These are phyloP conservation scores for Lipomyces mesembrius DNA, from an alignment of 805 yeast genomes.

Conservation along the genomic window DNA sequence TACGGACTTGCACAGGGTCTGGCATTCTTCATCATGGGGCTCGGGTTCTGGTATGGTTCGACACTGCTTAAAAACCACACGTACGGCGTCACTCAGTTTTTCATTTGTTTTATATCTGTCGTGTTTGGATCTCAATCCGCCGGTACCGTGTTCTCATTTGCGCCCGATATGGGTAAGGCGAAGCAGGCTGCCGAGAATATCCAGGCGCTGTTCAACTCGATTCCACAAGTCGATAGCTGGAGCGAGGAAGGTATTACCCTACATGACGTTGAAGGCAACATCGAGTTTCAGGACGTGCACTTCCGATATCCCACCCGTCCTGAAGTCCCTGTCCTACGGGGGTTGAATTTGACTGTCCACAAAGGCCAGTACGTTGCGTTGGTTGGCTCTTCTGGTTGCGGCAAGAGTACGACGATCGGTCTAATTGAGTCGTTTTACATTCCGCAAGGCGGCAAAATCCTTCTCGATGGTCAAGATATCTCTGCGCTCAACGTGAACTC, in stretches of 20 bases:
- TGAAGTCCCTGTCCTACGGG: slow-evolving; percentile 41
- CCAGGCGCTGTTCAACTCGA: slow-evolving; percentile 43
- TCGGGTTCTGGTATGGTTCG: slow-evolving; percentile 53
- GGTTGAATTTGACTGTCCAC: slow-evolving; percentile 50
- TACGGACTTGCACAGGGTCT: slow-evolving; percentile 49
- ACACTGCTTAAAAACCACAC: slow-evolving; percentile 43
- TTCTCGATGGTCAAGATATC: slow-evolving; percentile 59
- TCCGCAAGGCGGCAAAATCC: slow-evolving; percentile 54
- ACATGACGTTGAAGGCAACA: slow-evolving; percentile 51
- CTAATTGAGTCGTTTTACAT: slow-evolving; percentile 60
- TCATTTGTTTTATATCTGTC: slow-evolving; percentile 48
- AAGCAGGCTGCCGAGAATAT: slow-evolving; percentile 47
- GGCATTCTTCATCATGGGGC: slow-evolving; percentile 49
- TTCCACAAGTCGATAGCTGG: slow-evolving; percentile 48
- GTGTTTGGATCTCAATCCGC: slow-evolving; percentile 53
- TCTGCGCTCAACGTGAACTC: slow-evolving; percentile 55
- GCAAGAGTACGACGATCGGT: slow-evolving; percentile 53
- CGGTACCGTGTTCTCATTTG: slow-evolving; percentile 49
- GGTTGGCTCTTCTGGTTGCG: slow-evolving; percentile 84
- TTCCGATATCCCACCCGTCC: slow-evolving; percentile 44
- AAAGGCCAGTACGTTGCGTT: slow-evolving; percentile 86
- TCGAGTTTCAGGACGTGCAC: slow-evolving; percentile 53
- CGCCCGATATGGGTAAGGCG: slow-evolving; percentile 54
- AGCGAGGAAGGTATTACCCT: slow-evolving; percentile 40
- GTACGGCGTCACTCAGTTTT: slow-evolving; percentile 45